Base-by-base conservation (phyloP, 495 filamentous ascomycete genomes). In the Xylaria longipes region DNA sequence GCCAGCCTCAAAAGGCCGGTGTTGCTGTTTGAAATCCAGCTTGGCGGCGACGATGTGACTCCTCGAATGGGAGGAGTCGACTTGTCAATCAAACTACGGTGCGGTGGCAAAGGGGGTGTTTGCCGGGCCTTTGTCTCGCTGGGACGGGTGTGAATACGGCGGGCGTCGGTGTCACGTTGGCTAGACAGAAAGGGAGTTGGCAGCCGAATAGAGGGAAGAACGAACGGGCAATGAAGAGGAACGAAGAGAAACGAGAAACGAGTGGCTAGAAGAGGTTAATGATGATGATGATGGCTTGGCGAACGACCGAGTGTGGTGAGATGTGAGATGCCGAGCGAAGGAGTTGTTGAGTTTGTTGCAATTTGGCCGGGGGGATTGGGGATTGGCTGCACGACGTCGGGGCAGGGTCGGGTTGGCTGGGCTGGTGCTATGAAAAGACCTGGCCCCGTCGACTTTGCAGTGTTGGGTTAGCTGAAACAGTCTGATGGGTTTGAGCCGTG, bases 391-490 rank as follows among this genome's bases (percentile, higher is more conserved):
- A 20, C 62, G 7, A 46, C 39, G 39, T 15, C 58, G 35, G 35
- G 35, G 58, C 33, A 22, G 60, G 7, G 60, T 48, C 7, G 62
- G 41, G 20, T 46, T 66, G 64, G 63, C 39, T 27, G 63, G 63
- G 27, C 20, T 50, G 43, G 15, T 65, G 63, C 63, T 65, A 65
- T 75, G 52, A 64, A 69, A 37, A 71, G 73, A 69, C 48, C 33
- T 39, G 41, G 46, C 68, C 68, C 68, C 43, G 68, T 63, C 46
- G 43, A 48, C 76, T 65, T 78, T 76, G 74, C 78, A 71, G 76
- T 75, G 65, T 79, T 74, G 76, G 78, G 73, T 67, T 75, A 74
- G 78, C 81, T 84, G 83, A 84, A 85, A 86, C 82, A 82, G 76
- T 73, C 67, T 63, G 80, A 81, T 79, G 76, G 78, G 80, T 75